Conservation (phyloP, 177 flowering plant genomes). For the Vitis hybrid region DNA sequence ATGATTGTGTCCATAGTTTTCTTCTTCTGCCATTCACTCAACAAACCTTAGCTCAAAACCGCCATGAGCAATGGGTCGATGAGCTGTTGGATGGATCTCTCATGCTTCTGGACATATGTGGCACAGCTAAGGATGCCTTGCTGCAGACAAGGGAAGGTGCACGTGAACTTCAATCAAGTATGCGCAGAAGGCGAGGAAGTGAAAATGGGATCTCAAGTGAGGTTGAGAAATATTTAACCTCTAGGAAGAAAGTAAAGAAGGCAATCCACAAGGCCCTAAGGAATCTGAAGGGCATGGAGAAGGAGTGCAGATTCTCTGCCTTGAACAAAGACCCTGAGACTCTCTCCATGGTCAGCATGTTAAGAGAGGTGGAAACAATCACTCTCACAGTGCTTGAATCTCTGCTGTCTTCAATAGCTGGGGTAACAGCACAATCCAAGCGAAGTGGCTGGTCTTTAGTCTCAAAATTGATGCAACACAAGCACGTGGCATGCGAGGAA, state of each 20-base stretch:
- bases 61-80: constrained; percentile 8
- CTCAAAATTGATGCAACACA: no score
- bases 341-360: background rate
- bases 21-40: constrained; percentile 25
- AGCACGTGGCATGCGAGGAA: no score
- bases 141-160: background rate
- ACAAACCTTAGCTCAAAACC: constrained; percentile 13
- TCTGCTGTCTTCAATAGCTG: no score
- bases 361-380: background rate
- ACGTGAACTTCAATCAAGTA: constrained; percentile 18
- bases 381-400: background rate
- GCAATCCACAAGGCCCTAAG: constrained; percentile 23
- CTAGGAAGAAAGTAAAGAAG: constrained; percentile 28
- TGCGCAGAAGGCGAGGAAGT: constrained; percentile 8
- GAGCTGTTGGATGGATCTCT: constrained; percentile 31
- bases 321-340: background rate
- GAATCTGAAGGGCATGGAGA: constrained; percentile 3
- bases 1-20: constrained; percentile 21
- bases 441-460: no score
- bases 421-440: no score
- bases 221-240: constrained; percentile 12
- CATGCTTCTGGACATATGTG: constrained; percentile 25
- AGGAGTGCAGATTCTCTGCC: background rate
- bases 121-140: background rate
- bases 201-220: background rate